Evolutionary conservation across 2,329 filamentous ascomycete species (phyloP).

Genomic region (Calonectria honghensis): DNA sequence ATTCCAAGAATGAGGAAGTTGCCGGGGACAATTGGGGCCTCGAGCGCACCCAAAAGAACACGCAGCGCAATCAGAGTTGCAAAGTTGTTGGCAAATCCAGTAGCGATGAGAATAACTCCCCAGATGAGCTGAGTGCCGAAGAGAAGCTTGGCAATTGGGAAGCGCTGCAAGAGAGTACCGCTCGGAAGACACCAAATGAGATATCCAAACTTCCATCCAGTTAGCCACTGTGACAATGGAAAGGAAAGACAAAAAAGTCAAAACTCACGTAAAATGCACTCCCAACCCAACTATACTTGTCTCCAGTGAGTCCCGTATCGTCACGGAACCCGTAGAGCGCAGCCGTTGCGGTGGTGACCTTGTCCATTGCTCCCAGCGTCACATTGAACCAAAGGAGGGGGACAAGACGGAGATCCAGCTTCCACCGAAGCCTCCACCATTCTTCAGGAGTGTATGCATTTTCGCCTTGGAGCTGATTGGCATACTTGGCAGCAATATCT

Average conservation of each 20-base stretch:
- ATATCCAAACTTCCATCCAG: conserved; percentile 56
- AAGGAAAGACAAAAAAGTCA: not conserved
- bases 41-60: conserved; percentile 56
- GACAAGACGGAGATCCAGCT: conserved; percentile 50
- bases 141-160: conserved; percentile 60
- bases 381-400: conserved; percentile 54
- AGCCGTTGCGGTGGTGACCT: conserved; percentile 56
- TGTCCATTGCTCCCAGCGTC: conserved; percentile 56
- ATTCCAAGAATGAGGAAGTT: conserved; percentile 56
- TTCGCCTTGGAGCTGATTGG: conserved; percentile 31
- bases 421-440: conserved; percentile 47
- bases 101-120: conserved; percentile 55
- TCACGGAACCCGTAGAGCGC: conserved; percentile 55
- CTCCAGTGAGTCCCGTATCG: conserved; percentile 50
- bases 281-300: conserved; percentile 53
- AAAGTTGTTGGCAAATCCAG: conserved; percentile 54
- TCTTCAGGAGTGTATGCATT: conserved; percentile 36
- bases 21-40: conserved; percentile 54
- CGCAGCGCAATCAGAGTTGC: conserved; percentile 53
- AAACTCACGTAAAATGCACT: conserved; percentile 36
- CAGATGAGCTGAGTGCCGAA: conserved; percentile 52
- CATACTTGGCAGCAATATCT: conserved; percentile 32
- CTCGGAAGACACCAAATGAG: conserved; percentile 58
- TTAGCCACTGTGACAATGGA: not conserved
- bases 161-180: conserved; percentile 57